A percentile compares a stretch with the other conserved stretches of the same genome.
These are phyloP conservation scores for Botrytis galanthina DNA, from an alignment of 2,329 filamentous ascomycete species.

Conservation along the genomic window DNA sequence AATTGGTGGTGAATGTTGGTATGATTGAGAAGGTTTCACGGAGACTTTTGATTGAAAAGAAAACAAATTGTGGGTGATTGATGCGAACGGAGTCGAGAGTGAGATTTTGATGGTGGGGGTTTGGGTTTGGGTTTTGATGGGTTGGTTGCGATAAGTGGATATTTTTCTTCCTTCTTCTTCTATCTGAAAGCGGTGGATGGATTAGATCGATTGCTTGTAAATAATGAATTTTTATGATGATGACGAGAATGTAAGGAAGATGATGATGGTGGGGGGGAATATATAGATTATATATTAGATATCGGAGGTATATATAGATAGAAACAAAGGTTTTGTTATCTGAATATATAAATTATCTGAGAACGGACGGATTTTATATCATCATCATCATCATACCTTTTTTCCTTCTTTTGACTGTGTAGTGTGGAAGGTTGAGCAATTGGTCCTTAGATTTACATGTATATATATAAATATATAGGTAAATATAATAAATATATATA, in stretches of 20 bases:
- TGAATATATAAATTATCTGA: background rate
- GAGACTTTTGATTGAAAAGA: background rate
- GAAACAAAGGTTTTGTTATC: background rate
- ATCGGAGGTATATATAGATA: too few species aligned
- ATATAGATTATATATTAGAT: too few species aligned
- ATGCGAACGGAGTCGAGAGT: background rate
- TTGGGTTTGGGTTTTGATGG: conserved; percentile 9
- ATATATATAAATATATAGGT: too few species aligned
- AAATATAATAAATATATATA: too few species aligned
- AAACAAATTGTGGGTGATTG: conserved; percentile 3
- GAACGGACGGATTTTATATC: background rate
- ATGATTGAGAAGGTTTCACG: background rate
- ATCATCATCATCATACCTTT: background rate
- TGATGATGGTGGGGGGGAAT: background rate
- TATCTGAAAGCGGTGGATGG: conserved; percentile 6
- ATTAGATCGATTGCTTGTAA: background rate
- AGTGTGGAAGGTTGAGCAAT: background rate
- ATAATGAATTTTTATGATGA: background rate
- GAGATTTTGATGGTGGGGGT: conserved; percentile 14
- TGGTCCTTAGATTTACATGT: background rate
- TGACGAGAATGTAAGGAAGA: background rate
- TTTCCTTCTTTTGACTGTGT: background rate
- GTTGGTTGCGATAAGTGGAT: conserved; percentile 2
- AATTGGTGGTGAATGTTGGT: background rate
- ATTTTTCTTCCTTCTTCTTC: background rate